A percentile compares a stretch with the other conserved stretches of the same genome.
Evolutionary conservation across 2,329 filamentous ascomycete genomes (phyloP).

Genomic region (Hypoxylon sp.): DNA sequence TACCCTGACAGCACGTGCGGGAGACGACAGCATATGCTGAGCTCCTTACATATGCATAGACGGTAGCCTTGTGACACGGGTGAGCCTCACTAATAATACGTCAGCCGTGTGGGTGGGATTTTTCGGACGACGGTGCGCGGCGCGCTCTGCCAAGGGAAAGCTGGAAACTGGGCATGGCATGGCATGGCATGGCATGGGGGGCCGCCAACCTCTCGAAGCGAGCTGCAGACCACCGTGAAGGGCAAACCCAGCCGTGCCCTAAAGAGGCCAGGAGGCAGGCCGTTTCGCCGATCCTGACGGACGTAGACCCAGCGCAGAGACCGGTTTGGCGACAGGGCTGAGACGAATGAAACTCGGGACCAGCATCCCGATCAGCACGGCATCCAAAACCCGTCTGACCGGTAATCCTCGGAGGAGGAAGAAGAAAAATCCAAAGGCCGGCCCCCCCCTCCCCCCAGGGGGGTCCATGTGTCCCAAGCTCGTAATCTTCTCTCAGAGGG

Average conservation of each 20-base stretch:
- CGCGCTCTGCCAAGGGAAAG: no score
- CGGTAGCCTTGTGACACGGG: conserved; percentile 40
- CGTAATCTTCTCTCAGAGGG: conserved; percentile 20
- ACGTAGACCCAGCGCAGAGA: conserved; percentile 20
- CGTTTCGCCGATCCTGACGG: conserved; percentile 26
- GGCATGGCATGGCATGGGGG: conserved; percentile 2
- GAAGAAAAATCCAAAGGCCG: conserved; percentile 9
- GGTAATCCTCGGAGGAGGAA: conserved; percentile 23
- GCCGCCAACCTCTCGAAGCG: conserved; percentile 3
- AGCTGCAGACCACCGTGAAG: conserved; percentile 31
- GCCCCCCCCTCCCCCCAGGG: conserved; percentile 1
- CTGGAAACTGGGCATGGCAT: no score
- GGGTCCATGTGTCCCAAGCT: conserved; percentile 19
- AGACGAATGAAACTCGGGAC: conserved; percentile 31
- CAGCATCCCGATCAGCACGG: conserved; percentile 32
- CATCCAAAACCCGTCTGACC: conserved; percentile 32
- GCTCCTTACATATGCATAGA: conserved; percentile 34
- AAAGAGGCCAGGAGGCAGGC: conserved; percentile 3
- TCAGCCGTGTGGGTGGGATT: conserved; percentile 29
- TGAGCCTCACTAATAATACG: conserved; percentile 37
- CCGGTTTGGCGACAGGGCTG: conserved; percentile 34
- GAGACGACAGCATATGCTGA: conserved; percentile 26
- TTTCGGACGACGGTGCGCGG: no score
- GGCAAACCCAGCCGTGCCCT: conserved; percentile 24
- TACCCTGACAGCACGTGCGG: conserved; percentile 33